Evolutionary conservation across 768 basidiomycete species (phyloP), one percentile per base, ranked within the genome.

Genomic region (Kwoniella botswanensis): DNA sequence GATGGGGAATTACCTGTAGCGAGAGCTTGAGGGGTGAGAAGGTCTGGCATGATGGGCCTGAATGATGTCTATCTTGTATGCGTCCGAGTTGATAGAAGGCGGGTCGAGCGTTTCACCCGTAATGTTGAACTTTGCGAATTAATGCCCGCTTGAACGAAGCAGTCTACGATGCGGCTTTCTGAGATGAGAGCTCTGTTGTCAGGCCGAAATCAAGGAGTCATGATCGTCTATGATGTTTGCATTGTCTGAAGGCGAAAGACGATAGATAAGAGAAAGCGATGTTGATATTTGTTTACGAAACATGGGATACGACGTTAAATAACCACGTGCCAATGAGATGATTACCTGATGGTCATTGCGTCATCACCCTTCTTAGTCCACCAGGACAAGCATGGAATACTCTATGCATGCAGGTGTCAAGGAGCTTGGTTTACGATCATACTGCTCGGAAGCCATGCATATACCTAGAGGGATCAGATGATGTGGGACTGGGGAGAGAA

Each of bases 21-120:
- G 18, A 80, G 52, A 6, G 74, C 76, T 53, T 78, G 77, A 26
- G 79, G 77, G 4, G 79, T 80, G 11, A 80, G 55, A 13, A 80
- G 63, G 60, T 78, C 79, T 15, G 77, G 77, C 79, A 80, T 80
- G 12, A 15, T 52, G 50, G 24, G 11, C 9, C 13, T 57, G 9
- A 15, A 50, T 18, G 18, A 6, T n/a, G n/a, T 43, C 42, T n/a
- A n/a, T 43, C 26, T 13, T n/a, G 57, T 15, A 1, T 17, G 24
- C 18, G 59, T 61, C 59, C 35, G 42, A 26, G 35, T 10, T 17
- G 46, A 50, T 13, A 26, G 43, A 26, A 44, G 57, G 57, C 57
- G 57, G 57, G 57, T 58, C 59, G 59, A 61, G 59, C 59, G 59
- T 61, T 61, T 61, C 42, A 61, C 17, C 17, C 12, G 17, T 13